Conservation (phyloP, 2,329 filamentous ascomycete genomes). For the Xylariaceae sp. region DNA sequence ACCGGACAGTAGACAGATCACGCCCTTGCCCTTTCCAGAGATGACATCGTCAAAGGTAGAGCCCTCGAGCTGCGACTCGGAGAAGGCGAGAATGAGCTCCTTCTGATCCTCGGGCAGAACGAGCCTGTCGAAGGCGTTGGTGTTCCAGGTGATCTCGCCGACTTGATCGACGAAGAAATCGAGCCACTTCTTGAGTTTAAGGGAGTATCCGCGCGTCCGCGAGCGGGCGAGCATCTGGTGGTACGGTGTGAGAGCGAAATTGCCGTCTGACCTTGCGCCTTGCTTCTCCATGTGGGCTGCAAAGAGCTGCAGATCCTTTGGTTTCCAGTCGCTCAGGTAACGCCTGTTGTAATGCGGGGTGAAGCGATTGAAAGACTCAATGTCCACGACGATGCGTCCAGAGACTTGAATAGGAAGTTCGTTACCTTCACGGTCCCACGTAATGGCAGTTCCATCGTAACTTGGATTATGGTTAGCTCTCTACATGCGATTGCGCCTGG, state of each 20-base stretch:
- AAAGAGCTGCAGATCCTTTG: slow-evolving; percentile 28
- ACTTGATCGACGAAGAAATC: slow-evolving; percentile 45
- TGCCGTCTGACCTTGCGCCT: background rate
- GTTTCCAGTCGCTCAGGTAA: slow-evolving; percentile 26
- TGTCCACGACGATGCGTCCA: slow-evolving; percentile 36
- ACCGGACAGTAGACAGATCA: slow-evolving; percentile 33
- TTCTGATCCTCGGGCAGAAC: slow-evolving; percentile 33
- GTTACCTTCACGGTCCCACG: slow-evolving; percentile 30
- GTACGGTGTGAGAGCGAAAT: slow-evolving; percentile 23
- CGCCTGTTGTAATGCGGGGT: slow-evolving; percentile 28
- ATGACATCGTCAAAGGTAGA: slow-evolving; percentile 30
- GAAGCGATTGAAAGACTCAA: slow-evolving; percentile 33
- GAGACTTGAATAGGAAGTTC: slow-evolving; percentile 27
- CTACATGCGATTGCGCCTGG: too few species aligned
- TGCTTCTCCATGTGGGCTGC: slow-evolving; percentile 11
- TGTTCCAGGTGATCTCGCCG: slow-evolving; percentile 30
- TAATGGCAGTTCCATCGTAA: slow-evolving; percentile 29
- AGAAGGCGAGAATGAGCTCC: slow-evolving; percentile 34
- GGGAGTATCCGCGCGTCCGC: slow-evolving; percentile 23
- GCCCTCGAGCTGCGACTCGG: slow-evolving; percentile 29
- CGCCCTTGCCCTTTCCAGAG: slow-evolving; percentile 29
- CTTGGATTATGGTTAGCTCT: slow-evolving; percentile 4
- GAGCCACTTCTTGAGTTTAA: slow-evolving; percentile 19
- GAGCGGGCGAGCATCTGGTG: slow-evolving; percentile 30
- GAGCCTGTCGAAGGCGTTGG: slow-evolving; percentile 32